phyloP scores from a whole-genome alignment of 2,329 filamentous ascomycete species.

The Aureobasidium lini region DNA sequence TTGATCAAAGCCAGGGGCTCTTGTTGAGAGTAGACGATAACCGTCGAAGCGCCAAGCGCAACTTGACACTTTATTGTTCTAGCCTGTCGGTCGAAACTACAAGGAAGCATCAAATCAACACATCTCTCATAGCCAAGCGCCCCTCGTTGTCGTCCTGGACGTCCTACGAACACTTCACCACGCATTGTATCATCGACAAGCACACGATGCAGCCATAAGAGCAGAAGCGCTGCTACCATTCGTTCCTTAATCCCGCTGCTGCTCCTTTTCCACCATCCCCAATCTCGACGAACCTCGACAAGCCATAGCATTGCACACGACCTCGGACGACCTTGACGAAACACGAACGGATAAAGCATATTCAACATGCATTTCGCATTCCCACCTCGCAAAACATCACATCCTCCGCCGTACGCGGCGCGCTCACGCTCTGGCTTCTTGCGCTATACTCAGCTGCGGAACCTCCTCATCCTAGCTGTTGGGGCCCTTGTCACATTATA shows the following conservation, averaged over 20 bases:
- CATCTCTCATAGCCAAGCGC: background rate
- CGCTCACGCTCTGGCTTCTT: slow-evolving; percentile 47
- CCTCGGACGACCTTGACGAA: slow-evolving; percentile 6
- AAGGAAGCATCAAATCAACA: background rate
- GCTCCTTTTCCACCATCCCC: background rate
- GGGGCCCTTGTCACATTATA: slow-evolving; percentile 54
- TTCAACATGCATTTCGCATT: slow-evolving; percentile 75
- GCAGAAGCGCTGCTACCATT: background rate
- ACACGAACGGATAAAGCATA: background rate
- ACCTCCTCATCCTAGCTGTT: slow-evolving; percentile 48
- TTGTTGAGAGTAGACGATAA: slow-evolving; percentile 3
- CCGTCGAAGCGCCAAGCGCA: slow-evolving; percentile 8
- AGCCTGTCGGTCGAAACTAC: background rate
- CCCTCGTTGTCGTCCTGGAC: background rate
- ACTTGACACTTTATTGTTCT: slow-evolving; percentile 4
- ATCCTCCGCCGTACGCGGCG: slow-evolving; percentile 63
- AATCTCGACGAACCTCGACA: background rate
- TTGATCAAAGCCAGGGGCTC: background rate
- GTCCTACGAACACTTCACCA: background rate
- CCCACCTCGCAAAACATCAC: slow-evolving; percentile 73
- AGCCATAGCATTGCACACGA: background rate
- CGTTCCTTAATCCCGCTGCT: background rate
- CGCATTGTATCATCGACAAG: background rate
- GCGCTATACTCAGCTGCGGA: slow-evolving; percentile 27
- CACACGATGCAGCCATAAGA: slow-evolving; percentile 9